Evolutionary conservation across 345 rosid genomes (phyloP).

Genomic region (Hypericum androsaemum): DNA sequence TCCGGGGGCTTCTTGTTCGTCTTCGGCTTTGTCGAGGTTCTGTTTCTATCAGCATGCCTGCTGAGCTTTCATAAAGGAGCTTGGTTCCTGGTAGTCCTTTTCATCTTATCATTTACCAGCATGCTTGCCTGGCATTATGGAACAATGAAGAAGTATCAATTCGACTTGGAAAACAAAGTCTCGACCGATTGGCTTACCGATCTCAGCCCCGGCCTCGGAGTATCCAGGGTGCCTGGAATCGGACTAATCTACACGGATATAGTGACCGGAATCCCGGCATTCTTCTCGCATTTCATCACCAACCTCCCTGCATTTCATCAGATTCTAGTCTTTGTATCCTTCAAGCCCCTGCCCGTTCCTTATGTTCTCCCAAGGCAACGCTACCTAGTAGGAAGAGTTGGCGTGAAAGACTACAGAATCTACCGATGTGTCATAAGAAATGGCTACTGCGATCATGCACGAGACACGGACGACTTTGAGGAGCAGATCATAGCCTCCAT

Average conservation of each 20-base stretch:
- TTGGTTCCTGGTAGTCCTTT: constrained; percentile 37
- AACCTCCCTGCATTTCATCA: constrained; percentile 60
- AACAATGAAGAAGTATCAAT: constrained; percentile 44
- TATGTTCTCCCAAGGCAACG: constrained; percentile 24
- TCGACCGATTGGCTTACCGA: constrained; percentile 46
- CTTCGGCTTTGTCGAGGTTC: constrained; percentile 40
- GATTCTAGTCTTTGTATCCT: constrained; percentile 50
- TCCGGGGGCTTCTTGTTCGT: constrained; percentile 36
- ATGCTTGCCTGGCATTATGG: constrained; percentile 61
- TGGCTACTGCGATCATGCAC: constrained; percentile 39
- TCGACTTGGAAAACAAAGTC: constrained; percentile 47
- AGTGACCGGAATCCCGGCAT: constrained; percentile 44
- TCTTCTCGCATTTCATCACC: constrained; percentile 49
- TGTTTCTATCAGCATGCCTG: constrained; percentile 33
- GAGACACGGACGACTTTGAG: constrained; percentile 46
- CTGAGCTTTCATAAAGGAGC: constrained; percentile 42
- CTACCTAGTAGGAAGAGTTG: constrained; percentile 44
- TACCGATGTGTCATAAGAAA: constrained; percentile 48
- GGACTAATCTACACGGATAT: constrained; percentile 44
- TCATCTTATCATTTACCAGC: constrained; percentile 25
- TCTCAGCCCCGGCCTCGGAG: constrained; percentile 37
- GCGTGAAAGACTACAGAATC: constrained; percentile 29
- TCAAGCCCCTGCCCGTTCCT: constrained; percentile 49
- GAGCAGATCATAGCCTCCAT: constrained; percentile 39
- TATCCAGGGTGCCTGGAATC: constrained; percentile 54